Percentiles rank a stretch among this genome's conserved stretches.
Conservation (phyloP, 495 filamentous ascomycete genomes). For the Neurospora pannonica region DNA sequence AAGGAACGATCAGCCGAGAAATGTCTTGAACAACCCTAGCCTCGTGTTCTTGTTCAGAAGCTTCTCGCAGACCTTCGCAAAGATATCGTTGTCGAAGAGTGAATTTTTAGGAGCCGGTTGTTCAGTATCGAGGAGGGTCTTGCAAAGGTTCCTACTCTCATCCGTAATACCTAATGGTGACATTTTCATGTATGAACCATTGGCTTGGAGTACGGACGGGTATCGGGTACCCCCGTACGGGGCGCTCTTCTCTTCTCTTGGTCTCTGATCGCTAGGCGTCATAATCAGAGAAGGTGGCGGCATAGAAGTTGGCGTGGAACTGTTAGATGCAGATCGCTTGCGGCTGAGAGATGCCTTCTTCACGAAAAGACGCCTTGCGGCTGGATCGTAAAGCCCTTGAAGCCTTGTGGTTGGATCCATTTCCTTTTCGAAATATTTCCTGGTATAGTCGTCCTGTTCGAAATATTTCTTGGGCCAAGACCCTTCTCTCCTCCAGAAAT, state of each 20-base stretch:
- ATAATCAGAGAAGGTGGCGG: not conserved
- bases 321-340: not conserved
- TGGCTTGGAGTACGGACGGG: not conserved
- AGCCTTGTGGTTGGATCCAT: not conserved
- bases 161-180: not conserved
- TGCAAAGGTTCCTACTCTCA: not conserved
- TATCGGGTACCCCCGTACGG: not conserved
- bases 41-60: not conserved
- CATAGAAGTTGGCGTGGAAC: not conserved
- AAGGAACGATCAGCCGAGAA: constrained; percentile 15
- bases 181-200: not conserved
- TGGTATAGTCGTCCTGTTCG: not conserved
- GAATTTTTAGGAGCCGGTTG: not conserved
- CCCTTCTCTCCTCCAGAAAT: not conserved
- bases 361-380: not conserved
- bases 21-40: constrained; percentile 2
- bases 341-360: not conserved
- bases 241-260: not conserved
- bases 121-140: not conserved
- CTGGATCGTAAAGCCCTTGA: not conserved
- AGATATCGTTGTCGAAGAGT: constrained; percentile 1
- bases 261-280: not conserved
- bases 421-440: not conserved
- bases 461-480: not conserved
- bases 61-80: not conserved